phyloP scores from a whole-genome alignment of 1,284 basidiomycete genomes.

The Bondarzewia mesenterica region DNA sequence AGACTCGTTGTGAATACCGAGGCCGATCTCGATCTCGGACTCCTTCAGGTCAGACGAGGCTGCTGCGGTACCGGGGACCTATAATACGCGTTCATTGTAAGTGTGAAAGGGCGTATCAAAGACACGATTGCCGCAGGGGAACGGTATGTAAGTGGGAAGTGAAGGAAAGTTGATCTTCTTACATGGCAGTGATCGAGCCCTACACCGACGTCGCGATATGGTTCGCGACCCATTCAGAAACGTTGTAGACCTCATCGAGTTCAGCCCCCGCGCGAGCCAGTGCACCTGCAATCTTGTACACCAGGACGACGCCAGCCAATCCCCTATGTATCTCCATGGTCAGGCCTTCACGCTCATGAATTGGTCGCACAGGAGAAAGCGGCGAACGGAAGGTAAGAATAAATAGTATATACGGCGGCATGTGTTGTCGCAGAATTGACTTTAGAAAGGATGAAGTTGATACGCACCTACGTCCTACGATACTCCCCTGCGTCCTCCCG shows the following conservation, averaged over 20 bases:
- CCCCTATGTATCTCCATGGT: conserved; percentile 42
- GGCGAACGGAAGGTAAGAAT: too few relatives aligned
- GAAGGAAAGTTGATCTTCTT: conserved; percentile 10
- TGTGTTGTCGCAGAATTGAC: background rate
- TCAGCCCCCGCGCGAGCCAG: conserved; percentile 64
- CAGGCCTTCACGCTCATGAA: too few relatives aligned
- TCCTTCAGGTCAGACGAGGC: conserved; percentile 49
- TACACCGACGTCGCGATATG: conserved; percentile 80
- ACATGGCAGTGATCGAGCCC: conserved; percentile 93
- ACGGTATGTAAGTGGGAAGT: too few relatives aligned
- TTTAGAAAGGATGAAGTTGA: background rate
- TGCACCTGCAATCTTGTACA: conserved; percentile 89
- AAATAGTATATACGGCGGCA: background rate
- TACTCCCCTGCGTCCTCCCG: conserved; percentile 67
- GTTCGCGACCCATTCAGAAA: conserved; percentile 63
- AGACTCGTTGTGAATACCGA: conserved; percentile 91
- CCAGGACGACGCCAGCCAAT: conserved; percentile 82
- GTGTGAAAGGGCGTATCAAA: background rate
- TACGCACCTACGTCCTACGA: conserved; percentile 69
- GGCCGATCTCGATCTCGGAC: conserved; percentile 78
- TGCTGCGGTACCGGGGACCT: conserved; percentile 77
- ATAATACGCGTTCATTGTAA: too few relatives aligned
- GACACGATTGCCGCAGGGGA: too few relatives aligned
- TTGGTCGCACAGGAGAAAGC: too few relatives aligned
- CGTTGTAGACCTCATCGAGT: conserved; percentile 66